phyloP scores from a whole-genome alignment of 768 basidiomycete species.

The Multifurca ochricompacta region DNA sequence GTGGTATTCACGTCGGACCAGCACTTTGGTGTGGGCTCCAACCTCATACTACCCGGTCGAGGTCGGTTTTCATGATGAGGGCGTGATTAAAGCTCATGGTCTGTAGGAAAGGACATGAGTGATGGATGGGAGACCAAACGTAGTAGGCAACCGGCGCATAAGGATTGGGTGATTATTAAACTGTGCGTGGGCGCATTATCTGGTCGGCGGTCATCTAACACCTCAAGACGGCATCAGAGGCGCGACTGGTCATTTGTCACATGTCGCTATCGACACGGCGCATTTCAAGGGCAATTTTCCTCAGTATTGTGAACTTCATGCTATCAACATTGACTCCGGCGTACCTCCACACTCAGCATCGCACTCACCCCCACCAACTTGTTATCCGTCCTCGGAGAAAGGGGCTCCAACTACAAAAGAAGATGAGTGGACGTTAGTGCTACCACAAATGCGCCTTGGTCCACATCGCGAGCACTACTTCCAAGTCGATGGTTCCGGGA shows the following conservation, averaged over 20 bases:
- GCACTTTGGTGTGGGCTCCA: conserved; percentile 89
- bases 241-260: conserved; percentile 60
- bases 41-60: conserved; percentile 85
- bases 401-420: conserved; percentile 27
- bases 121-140: conserved; percentile 99
- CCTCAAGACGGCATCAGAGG: conserved; percentile 41
- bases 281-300: conserved; percentile 97
- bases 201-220: neutral
- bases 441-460: conserved; percentile 73
- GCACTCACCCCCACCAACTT: conserved; percentile 13
- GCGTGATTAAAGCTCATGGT: neutral
- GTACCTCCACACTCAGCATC: conserved; percentile 21
- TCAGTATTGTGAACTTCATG: conserved; percentile 76
- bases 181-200: conserved; percentile 45
- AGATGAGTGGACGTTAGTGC: conserved; percentile 62
- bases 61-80: conserved; percentile 34
- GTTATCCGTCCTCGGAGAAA: conserved; percentile 20
- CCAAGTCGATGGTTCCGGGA: conserved; percentile 61
- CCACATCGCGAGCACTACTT: conserved; percentile 89
- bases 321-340: conserved; percentile 33
- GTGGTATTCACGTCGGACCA: conserved; percentile 86
- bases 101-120: conserved; percentile 80
- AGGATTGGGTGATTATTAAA: conserved; percentile 87
- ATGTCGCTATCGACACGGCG: conserved; percentile 85
- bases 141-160: conserved; percentile 70